These are phyloP conservation scores for Coemansia sp. DNA, from an alignment of 192 early-diverging fungal species.

Conservation along the genomic window DNA sequence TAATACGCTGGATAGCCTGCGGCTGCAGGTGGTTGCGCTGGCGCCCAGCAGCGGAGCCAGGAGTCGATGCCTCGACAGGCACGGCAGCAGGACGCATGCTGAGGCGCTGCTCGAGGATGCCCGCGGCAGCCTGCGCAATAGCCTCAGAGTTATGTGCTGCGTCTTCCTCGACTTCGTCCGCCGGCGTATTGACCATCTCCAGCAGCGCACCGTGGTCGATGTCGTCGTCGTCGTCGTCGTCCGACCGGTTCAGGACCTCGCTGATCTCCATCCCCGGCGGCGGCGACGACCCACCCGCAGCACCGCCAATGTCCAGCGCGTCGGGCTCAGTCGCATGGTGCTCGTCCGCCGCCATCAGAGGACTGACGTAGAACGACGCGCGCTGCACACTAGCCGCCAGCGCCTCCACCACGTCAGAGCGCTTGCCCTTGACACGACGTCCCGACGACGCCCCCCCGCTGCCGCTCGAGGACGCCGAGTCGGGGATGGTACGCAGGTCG, in stretches of 20 bases:
- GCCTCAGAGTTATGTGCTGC: conserved; percentile 44
- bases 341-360: conserved; percentile 38
- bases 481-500: conserved; percentile 37
- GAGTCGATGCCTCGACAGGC: conserved; percentile 21
- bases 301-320: conserved; percentile 38
- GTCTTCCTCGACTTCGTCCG: conserved; percentile 31
- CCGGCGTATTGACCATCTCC: conserved; percentile 60
- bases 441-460: background rate
- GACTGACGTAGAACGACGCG: conserved; percentile 55
- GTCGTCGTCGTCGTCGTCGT: conserved; percentile 53
- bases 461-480: background rate
- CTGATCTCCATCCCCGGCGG: conserved; percentile 44
- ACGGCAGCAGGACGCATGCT: conserved; percentile 34
- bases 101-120: conserved; percentile 43
- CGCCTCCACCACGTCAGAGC: conserved; percentile 18
- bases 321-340: conserved; percentile 49
- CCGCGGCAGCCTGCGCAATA: conserved; percentile 31
- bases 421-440: background rate
- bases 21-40: conserved; percentile 18
- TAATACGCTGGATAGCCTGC: conserved; percentile 45
- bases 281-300: conserved; percentile 24
- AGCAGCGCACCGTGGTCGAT: conserved; percentile 49
- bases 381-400: conserved; percentile 25
- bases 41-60: background rate
- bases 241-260: conserved; percentile 53